Evolutionary conservation across 2,329 filamentous ascomycete genomes (phyloP), one percentile per base, ranked within the genome.

Genomic region (Conoideocrella luteorostrata): DNA sequence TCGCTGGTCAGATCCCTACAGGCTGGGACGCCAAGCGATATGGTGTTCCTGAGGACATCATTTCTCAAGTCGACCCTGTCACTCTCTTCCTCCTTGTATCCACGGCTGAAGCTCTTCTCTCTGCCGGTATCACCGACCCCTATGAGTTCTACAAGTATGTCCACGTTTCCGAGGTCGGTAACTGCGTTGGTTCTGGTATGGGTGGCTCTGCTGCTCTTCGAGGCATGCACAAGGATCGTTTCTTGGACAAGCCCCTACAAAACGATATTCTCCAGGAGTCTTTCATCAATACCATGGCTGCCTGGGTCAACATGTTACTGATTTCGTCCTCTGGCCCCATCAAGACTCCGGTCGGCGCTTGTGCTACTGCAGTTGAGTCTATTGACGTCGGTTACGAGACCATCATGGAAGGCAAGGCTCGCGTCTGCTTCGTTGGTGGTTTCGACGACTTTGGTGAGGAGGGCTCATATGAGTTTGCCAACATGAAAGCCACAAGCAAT

Each of bases 91-190:
- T 97, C 23, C 84, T 98, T 36, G 90, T 97, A 37, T 94, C 88
- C 43, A 95, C 90, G 38, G 88, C 86, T 2, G 94, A 98, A 67
- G 83, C 90, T 47, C 82, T 98, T 7, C 77, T 98, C 41, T 85
- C 88, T 23, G 85, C 88, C 50, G 93, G 93, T 82, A 91, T 98
- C 64, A 97, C 93, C 21, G 94, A 98, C 62, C 94, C 93, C 17
- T 98, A 97, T 62, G 93, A 98, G 70, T 97, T 98, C 72, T 98
- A 98, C 80, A 90, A 97, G 74, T 98, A 98, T 59, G 90, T 98
- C 50, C 93, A 98, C 66, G 82, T 98, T 48, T 97, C 93, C 7
- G 88, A 98, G 63, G 87, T 98, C 41, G 93, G 93, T 66, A 98
- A 98, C 77, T 97, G 91, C 62, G 83, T 98, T 55, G 93, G 93